Conservation (phyloP, 768 basidiomycete species). For the Pleurotus platypus region DNA sequence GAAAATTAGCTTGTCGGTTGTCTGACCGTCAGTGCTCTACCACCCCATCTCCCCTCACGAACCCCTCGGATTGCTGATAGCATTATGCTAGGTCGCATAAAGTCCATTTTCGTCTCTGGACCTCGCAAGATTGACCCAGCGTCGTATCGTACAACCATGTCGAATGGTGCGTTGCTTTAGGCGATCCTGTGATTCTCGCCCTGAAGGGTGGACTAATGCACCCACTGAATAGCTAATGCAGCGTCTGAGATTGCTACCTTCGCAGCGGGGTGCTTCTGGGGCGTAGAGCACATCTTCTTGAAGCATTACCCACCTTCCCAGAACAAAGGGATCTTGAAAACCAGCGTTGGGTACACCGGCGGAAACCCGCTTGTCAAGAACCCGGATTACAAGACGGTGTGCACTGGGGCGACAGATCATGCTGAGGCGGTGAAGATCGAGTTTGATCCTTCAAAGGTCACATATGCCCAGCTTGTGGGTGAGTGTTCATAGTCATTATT, state of each 20-base stretch:
- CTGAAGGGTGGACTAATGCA: not conserved
- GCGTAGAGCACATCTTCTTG: conserved; percentile 80
- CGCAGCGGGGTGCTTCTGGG: conserved; percentile 70
- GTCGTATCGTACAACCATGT: conserved; percentile 4
- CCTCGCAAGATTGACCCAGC: conserved; percentile 7
- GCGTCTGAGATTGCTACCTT: not conserved
- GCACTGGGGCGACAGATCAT: conserved; percentile 77
- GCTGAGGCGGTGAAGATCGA: conserved; percentile 87
- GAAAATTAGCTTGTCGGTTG: conserved; percentile 3
- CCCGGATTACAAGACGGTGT: conserved; percentile 75
- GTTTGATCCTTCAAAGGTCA: conserved; percentile 75
- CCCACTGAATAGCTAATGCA: not conserved
- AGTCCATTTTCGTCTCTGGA: conserved; percentile 1
- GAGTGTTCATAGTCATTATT: conserved; percentile 23
- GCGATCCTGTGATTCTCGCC: conserved; percentile 4
- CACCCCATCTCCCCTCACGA: not conserved
- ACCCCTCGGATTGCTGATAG: conserved; percentile 1
- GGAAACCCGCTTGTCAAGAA: conserved; percentile 50
- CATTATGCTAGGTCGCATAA: conserved; percentile 7
- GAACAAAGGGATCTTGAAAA: conserved; percentile 73
- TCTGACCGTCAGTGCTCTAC: conserved; percentile 4
- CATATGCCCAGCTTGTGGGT: conserved; percentile 87
- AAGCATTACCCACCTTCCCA: conserved; percentile 71
- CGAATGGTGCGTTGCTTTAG: not conserved
- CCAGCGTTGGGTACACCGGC: conserved; percentile 78